Base-by-base conservation (phyloP, 2,329 filamentous ascomycete genomes). In the Alternaria hordeiaustralica region DNA sequence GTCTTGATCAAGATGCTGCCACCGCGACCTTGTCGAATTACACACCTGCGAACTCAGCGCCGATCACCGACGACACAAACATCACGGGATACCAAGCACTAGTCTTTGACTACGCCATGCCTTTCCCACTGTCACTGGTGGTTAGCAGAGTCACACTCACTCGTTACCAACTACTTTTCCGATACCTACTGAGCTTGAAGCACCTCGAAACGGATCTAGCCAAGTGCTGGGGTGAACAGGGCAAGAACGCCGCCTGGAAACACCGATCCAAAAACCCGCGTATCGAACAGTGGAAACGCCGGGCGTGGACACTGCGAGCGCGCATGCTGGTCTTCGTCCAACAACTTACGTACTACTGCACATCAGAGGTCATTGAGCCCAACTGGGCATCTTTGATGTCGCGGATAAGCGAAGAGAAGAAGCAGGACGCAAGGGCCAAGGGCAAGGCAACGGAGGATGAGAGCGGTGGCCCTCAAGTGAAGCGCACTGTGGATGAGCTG, bases 291-390 rank as follows among this genome's bases (percentile, higher is more conserved):
- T 98, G 94, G 94, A 99, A 99, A 79, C 88, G 94, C 44, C 87
- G 93, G 28, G 93, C 95, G 0, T 98, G 93, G 90, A 97, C 93
- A 3, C 82, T 99, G 61, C 88, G 96, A 33, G 93, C 94, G 3
- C 89, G 96, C 51, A 99, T 99, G 96, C 85, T 98, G 9, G 93
- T 97, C 9, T 99, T 98, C 76, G 93, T 98, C 3, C 96, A 99
- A 80, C 96, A 99, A 78, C 85, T 98, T 41, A 87, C 97, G 6
- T 99, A 98, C 80, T 99, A 97, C 78, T 98, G 94, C 81, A 98
- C 96, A 0, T 90, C 93, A 1, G 96, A 99, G 80, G 96, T 99
- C 58, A 96, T 99, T 58, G 96, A 99, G 80, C 96, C 95, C 4
- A 98, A 98, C 79, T 99, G 96, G 96, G 89, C 93, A 69, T 91